phyloP scores from a whole-genome alignment of 176 grass and related monocot species.

The Oryza nivara region DNA sequence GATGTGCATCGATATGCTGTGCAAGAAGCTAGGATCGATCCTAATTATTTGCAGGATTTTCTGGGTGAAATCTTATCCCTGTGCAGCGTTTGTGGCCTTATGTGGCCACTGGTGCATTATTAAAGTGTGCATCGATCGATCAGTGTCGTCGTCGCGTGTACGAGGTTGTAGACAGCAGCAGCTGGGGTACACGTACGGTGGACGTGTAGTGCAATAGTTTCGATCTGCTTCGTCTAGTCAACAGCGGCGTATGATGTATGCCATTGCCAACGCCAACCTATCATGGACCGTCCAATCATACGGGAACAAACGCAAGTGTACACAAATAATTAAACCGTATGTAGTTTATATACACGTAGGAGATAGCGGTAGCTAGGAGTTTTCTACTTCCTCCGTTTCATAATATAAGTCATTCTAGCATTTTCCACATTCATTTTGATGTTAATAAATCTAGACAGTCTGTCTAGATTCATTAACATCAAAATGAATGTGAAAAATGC shows the following conservation, averaged over 20 bases:
- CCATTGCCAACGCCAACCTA: too few relatives aligned
- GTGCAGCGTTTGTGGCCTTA: conserved; percentile 4
- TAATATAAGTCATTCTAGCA: too few relatives aligned
- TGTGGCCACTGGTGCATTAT: conserved; percentile 51
- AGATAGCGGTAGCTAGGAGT: too few relatives aligned
- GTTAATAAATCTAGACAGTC: too few relatives aligned
- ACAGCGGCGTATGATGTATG: not conserved
- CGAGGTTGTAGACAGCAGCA: conserved; percentile 25
- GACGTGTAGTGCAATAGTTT: not conserved
- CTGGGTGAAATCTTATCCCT: conserved; percentile 30
- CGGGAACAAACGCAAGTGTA: conserved; percentile 24
- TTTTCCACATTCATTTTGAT: too few relatives aligned
- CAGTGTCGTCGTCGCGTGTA: conserved; percentile 19
- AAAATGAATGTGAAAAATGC: too few relatives aligned
- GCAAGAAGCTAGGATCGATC: not conserved
- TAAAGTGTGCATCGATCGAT: conserved; percentile 30
- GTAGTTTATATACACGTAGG: too few relatives aligned
- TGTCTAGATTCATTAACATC: too few relatives aligned
- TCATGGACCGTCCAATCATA: conserved; percentile 2
- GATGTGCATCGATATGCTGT: not conserved
- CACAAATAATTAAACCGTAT: not conserved
- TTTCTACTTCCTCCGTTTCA: too few relatives aligned
- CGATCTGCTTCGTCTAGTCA: conserved; percentile 34
- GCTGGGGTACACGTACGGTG: not conserved
- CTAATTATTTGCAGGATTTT: not conserved